A percentile compares a stretch with the other conserved stretches of the same genome.
phyloP scores from a whole-genome alignment of 176 grass and related monocot genomes.

The Cenchrus purpureus region DNA sequence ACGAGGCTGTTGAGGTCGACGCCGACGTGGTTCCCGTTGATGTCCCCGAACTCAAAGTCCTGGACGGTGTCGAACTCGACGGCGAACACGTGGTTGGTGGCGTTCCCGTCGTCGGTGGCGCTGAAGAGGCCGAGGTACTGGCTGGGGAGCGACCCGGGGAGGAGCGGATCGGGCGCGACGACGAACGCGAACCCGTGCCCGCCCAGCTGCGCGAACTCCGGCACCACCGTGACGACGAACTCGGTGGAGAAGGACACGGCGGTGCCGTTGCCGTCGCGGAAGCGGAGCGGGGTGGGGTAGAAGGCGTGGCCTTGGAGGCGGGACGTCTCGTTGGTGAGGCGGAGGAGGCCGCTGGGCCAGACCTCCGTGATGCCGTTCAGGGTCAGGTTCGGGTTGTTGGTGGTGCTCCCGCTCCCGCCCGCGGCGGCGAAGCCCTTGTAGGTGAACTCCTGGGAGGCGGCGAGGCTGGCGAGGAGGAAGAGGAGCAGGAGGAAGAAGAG shows the following conservation, averaged over 20 bases:
- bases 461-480: constrained; percentile 28
- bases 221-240: constrained; percentile 76
- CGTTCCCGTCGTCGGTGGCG: constrained; percentile 65
- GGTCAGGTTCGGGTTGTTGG: constrained; percentile 37
- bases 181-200: constrained; percentile 83
- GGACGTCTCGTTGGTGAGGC: constrained; percentile 75
- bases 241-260: constrained; percentile 80
- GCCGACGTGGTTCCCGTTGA: constrained; percentile 92
- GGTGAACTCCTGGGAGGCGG: constrained; percentile 56
- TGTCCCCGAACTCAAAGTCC: constrained; percentile 92
- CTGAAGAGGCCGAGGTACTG: constrained; percentile 79
- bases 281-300: constrained; percentile 56
- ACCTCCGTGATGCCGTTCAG: constrained; percentile 63
- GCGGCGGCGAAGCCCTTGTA: constrained; percentile 56
- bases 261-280: constrained; percentile 42
- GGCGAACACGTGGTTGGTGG: constrained; percentile 83
- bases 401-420: not conserved
- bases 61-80: constrained; percentile 94
- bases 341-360: constrained; percentile 52
- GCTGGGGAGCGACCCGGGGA: constrained; percentile 74
- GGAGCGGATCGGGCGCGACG: constrained; percentile 48
- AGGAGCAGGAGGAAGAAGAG: not conserved
- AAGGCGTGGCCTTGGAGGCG: constrained; percentile 70
- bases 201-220: constrained; percentile 77
- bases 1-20: constrained; percentile 68